Percentiles rank a stretch among this genome's conserved stretches.
phyloP scores from a whole-genome alignment of 345 rosid species.

The Durio zibethinus region DNA sequence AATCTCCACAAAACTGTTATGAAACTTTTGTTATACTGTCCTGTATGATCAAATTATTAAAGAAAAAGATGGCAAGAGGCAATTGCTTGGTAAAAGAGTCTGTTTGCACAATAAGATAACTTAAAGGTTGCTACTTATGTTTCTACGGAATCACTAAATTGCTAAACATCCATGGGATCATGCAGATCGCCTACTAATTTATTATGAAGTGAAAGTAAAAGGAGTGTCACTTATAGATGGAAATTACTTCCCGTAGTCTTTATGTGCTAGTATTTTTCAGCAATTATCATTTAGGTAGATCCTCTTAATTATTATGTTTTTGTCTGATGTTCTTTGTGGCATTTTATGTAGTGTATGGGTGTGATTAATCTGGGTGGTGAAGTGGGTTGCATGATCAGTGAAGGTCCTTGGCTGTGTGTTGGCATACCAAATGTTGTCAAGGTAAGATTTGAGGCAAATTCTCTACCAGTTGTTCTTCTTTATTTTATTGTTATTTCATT shows the following conservation, averaged over 20 bases:
- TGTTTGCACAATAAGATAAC: background rate
- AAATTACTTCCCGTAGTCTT: background rate
- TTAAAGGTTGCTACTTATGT: background rate
- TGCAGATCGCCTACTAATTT: background rate
- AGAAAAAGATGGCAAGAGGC: background rate
- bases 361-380: constrained; percentile 75
- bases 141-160: background rate
- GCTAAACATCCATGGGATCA: background rate
- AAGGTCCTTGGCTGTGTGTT: constrained; percentile 94
- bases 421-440: constrained; percentile 83
- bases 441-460: constrained; percentile 38
- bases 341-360: constrained; percentile 54
- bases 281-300: background rate
- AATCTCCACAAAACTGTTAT: no score
- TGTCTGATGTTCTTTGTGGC: background rate
- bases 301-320: background rate
- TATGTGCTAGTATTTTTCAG: background rate
- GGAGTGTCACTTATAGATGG: constrained; percentile 4
- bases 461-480: background rate
- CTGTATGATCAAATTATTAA: background rate
- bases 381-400: constrained; percentile 87
- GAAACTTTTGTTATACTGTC: no score
- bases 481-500: background rate
- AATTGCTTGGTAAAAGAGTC: background rate
- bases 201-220: background rate